Conservation (phyloP, 495 filamentous ascomycete species). For the Trichocladium uniseriatum region DNA sequence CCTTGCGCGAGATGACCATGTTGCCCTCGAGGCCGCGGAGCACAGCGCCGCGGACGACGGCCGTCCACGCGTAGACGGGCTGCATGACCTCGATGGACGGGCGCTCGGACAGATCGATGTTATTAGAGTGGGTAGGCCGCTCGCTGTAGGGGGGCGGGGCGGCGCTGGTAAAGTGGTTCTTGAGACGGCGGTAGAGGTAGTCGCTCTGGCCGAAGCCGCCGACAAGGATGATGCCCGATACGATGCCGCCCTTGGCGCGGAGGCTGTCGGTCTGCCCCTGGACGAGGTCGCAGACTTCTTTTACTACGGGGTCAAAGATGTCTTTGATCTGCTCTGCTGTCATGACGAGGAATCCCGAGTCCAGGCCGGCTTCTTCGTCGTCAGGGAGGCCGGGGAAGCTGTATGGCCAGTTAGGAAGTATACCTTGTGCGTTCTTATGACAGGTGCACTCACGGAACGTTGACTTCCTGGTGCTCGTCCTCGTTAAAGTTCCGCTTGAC, state of each 20-base stretch:
- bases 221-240: constrained; percentile 59
- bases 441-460: constrained; percentile 53
- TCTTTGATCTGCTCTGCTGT: constrained; percentile 49
- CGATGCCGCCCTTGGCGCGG: constrained; percentile 50
- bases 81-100: constrained; percentile 61
- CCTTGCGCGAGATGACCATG: constrained; percentile 57
- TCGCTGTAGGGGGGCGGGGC: constrained; percentile 59
- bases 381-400: constrained; percentile 63
- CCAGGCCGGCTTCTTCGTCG: constrained; percentile 50
- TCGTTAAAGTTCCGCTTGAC: constrained; percentile 69
- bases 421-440: too few relatives aligned
- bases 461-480: constrained; percentile 59
- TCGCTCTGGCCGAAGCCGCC: constrained; percentile 62
- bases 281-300: constrained; percentile 52
- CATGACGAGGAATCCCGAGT: constrained; percentile 57
- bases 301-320: constrained; percentile 59
- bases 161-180: constrained; percentile 53
- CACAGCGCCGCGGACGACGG: constrained; percentile 61
- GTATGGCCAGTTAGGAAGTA: not conserved
- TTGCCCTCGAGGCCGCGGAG: constrained; percentile 60
- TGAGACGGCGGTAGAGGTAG: constrained; percentile 57
- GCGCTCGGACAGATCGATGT: constrained; percentile 29
- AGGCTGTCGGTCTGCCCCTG: constrained; percentile 52
- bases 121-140: constrained; percentile 46
- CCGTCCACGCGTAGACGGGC: constrained; percentile 67